These are phyloP conservation scores for Penicillium soppii DNA, from an alignment of 495 filamentous ascomycete species.

Conservation along the genomic window DNA sequence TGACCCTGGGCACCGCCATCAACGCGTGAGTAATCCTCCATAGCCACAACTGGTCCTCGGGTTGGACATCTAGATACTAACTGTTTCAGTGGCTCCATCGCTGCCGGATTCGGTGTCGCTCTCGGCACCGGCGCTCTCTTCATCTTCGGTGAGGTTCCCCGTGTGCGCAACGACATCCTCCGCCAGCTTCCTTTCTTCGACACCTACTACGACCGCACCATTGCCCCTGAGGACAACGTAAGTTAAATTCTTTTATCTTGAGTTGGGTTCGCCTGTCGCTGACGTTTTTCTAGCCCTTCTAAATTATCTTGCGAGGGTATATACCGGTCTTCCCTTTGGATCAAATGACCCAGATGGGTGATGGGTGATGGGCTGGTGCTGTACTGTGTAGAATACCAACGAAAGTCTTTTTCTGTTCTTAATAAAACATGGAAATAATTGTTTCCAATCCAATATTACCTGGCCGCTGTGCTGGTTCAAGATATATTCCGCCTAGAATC, in stretches of 20 bases:
- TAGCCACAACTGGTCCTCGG: background rate
- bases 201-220: constrained; percentile 53
- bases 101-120: constrained; percentile 58
- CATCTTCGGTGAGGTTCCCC: constrained; percentile 70
- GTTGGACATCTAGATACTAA: background rate
- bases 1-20: constrained; percentile 41
- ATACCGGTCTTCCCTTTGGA: constrained; percentile 3
- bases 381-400: constrained; percentile 29
- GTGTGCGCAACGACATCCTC: constrained; percentile 64
- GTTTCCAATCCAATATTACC: constrained; percentile 12
- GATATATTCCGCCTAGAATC: no score
- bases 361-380: background rate
- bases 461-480: no score
- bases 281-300: constrained; percentile 40
- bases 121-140: constrained; percentile 64
- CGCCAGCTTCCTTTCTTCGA: constrained; percentile 63
- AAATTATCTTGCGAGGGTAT: constrained; percentile 26
- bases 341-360: background rate
- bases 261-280: constrained; percentile 13
- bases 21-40: constrained; percentile 46
- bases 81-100: constrained; percentile 48
- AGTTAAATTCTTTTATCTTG: constrained; percentile 12
- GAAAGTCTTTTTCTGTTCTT: constrained; percentile 26
- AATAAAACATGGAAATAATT: constrained; percentile 40
- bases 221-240: constrained; percentile 66